Evolutionary conservation across 1,284 basidiomycete species (phyloP), one percentile per base, ranked within the genome.

Genomic region (Grifola frondosa): DNA sequence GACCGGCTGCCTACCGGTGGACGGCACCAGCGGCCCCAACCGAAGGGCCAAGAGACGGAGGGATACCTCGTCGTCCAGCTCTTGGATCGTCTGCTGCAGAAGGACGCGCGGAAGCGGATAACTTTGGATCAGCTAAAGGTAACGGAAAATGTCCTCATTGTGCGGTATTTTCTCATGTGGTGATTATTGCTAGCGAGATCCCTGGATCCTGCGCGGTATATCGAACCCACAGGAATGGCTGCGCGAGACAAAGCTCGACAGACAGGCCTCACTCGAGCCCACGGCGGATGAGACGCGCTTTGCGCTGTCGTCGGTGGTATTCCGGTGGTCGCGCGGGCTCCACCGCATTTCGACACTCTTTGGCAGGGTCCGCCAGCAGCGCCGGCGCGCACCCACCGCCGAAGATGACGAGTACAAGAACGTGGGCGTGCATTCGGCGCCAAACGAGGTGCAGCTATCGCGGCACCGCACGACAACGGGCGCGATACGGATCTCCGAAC

Each of bases 101-200:
- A 98, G 71, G 87, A 96, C 59, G 80, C 81, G 5, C 65, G 64
- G 13, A 80, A 80, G 63, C 80, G 96, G 38, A 91, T 96, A 44
- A 88, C 82, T 21, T 75, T 98, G 29, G 81, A 86, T 29, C 76
- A 89, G 54, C 84, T 95, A 54, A 97, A 97, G 80, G 91, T 93
- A 58, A 57, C 62, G 26, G 26, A 36, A 41, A 37, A 32, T 21
- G n/a, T n/a, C n/a, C n/a, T n/a, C n/a, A n/a, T n/a, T n/a, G n/a
- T n/a, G n/a, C n/a, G n/a, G n/a, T n/a, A n/a, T n/a, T n/a, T n/a
- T n/a, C n/a, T n/a, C n/a, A 42, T 21, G 33, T 26, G n/a, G 40
- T 38, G 8, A 24, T 23, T 29, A 39, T 41, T 45, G 26, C 31
- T 68, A 84, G 85, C 67, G 66, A 30, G 73, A 81, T 55, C 74